phyloP scores from a whole-genome alignment of 441 rosid genomes.

The Arabidopsis hybrid region DNA sequence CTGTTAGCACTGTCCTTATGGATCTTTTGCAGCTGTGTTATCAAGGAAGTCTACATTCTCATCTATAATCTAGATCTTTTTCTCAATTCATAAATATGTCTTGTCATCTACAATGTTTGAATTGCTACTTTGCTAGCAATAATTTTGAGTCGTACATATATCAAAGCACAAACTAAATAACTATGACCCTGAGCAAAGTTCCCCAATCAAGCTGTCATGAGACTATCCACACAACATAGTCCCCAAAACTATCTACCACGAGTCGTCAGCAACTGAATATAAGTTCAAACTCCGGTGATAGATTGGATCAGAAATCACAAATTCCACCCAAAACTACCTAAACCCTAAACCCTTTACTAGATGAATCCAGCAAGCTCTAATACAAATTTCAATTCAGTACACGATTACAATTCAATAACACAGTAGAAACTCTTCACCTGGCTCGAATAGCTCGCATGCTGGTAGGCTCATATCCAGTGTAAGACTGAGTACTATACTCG shows the following conservation, averaged over 20 bases:
- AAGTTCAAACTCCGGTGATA: conserved; percentile 11
- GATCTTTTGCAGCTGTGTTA: conserved; percentile 1
- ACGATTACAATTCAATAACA: conserved; percentile 3
- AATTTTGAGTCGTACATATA: not conserved
- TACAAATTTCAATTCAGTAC: not conserved
- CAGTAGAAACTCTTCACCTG: conserved; percentile 58
- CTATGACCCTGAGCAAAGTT: not conserved
- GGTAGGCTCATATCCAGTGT: conserved; percentile 98
- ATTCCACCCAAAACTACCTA: not conserved
- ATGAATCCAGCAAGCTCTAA: not conserved
- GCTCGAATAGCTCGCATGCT: conserved; percentile 99
- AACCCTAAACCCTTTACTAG: not conserved
- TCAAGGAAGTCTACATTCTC: not conserved
- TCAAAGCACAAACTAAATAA: not conserved
- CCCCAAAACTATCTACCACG: not conserved
- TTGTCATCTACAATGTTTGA: not conserved
- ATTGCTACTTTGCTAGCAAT: not conserved
- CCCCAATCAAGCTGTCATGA: conserved; percentile 11
- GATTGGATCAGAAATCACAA: not conserved
- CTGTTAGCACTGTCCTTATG: not conserved
- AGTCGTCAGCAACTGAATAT: not conserved
- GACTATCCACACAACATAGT: not conserved
- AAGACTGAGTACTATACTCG: conserved; percentile 98
- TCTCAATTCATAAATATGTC: not conserved
- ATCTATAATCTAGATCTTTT: not conserved